These are phyloP conservation scores for Leccinum aurantiacum DNA, from an alignment of 768 basidiomycete species.

Conservation along the genomic window DNA sequence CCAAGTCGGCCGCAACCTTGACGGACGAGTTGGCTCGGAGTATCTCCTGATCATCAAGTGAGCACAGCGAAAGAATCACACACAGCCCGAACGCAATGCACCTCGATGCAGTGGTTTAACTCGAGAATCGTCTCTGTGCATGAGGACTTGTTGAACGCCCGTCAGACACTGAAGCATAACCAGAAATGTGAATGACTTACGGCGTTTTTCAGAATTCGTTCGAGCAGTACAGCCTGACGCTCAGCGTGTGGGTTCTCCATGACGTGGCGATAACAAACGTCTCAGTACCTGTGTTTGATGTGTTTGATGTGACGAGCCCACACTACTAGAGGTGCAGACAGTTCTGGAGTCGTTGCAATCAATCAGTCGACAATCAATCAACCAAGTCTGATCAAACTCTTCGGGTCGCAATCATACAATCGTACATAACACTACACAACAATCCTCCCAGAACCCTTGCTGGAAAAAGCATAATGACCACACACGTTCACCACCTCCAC, in stretches of 20 bases:
- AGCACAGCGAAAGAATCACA: not conserved
- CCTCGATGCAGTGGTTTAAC: slow-evolving; percentile 85
- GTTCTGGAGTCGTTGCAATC: not conserved
- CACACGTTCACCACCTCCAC: not conserved
- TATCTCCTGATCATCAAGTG: slow-evolving; percentile 57
- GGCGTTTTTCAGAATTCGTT: slow-evolving; percentile 88
- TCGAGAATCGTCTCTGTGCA: slow-evolving; percentile 90
- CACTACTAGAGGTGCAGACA: too few species aligned
- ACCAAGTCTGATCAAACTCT: not conserved
- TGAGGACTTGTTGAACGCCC: slow-evolving; percentile 59
- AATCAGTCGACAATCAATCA: slow-evolving; percentile 7
- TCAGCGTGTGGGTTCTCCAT: slow-evolving; percentile 97
- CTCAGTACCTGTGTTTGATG: too few species aligned
- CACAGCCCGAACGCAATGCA: slow-evolving; percentile 26
- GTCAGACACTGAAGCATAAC: not conserved
- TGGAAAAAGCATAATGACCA: not conserved
- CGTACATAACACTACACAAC: not conserved
- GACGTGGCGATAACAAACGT: slow-evolving; percentile 4
- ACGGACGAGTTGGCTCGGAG: slow-evolving; percentile 74
- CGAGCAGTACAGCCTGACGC: slow-evolving; percentile 84
- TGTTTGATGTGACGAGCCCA: not conserved
- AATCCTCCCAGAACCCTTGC: slow-evolving; percentile 24
- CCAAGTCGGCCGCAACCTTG: slow-evolving; percentile 78
- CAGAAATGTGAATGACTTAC: slow-evolving; percentile 43
- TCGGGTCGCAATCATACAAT: not conserved